Evolutionary conservation across 2,329 filamentous ascomycete genomes (phyloP), one percentile per base, ranked within the genome.

Genomic region (Raffaelea ambrosiae): DNA sequence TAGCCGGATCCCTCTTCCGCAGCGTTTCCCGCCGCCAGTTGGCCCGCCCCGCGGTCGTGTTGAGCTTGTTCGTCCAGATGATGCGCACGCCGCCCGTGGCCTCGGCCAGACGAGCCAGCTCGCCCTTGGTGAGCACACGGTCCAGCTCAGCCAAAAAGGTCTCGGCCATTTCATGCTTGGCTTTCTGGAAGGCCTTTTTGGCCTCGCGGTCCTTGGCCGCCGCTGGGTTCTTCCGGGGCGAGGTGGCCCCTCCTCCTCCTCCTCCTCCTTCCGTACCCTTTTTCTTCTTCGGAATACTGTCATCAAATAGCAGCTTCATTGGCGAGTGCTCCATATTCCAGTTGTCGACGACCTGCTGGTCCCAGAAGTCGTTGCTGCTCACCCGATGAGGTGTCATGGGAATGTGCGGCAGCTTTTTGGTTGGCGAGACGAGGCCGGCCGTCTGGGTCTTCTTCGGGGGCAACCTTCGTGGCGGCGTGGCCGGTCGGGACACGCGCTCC

Each of bases 31-130:
- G 73, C 54, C 75, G 80, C 84, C 84, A 88, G 57, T 79, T 83
- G 23, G 86, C 86, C 38, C 84, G 74, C 0, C 87, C 87, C 14
- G 87, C 87, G 0, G 87, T 91, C 2, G 84, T 85, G 59, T 84
- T 86, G 45, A 93, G 76, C n/a, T 79, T 87, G 56, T 84, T 87
- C 51, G 75, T 82, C 87, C 87, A 93, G 40, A 78, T 65, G 35
- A 91, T 71, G 48, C 77, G 76, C 42, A 91, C 73, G 1, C 87
- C 87, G 18, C 86, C 86, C 0, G 84, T 86, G 0, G 71, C 64
- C 2, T 71, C 68, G 0, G 84, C 72, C 19, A 89, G 69, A 21
- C 70, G 57, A 1, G 68, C 61, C 8, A 93, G 75, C 51, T 73
- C 67, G 9, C 83, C 80, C 3, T 70, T 56, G 0, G 83, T 82